phyloP scores from a whole-genome alignment of 2,329 filamentous ascomycete species.

The Cadophora malorum region DNA sequence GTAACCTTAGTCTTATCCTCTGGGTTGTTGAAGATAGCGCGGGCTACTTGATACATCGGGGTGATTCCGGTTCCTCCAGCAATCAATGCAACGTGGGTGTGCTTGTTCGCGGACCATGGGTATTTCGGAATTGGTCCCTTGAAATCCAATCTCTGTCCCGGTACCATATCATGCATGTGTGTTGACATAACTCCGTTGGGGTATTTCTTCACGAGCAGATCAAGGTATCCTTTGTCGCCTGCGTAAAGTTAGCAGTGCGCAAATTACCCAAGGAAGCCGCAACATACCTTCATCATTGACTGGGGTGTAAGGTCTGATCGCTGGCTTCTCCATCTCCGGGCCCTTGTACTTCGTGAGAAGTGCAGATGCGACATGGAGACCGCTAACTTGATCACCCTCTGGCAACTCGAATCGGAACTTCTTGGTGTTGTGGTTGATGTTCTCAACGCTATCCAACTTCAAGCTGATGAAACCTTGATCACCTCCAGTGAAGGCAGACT shows the following conservation, averaged over 20 bases:
- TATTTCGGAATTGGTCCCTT: constrained; percentile 98
- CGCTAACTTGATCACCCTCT: constrained; percentile 83
- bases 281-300: constrained; percentile 77
- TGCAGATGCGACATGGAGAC: constrained; percentile 82
- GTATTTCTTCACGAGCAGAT: constrained; percentile 93
- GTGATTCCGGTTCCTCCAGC: constrained; percentile 98
- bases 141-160: constrained; percentile 84
- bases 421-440: constrained; percentile 95
- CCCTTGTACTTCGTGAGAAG: constrained; percentile 92
- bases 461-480: constrained; percentile 89
- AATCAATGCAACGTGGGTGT: constrained; percentile 84
- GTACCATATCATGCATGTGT: constrained; percentile 82
- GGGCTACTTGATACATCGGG: constrained; percentile 94
- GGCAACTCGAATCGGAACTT: constrained; percentile 86
- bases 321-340: constrained; percentile 81
- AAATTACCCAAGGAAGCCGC: background rate
- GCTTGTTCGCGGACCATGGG: constrained; percentile 88
- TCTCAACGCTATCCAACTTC: constrained; percentile 78
- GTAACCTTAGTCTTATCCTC: constrained; percentile 98
- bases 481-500: constrained; percentile 73
- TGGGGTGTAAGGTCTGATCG: constrained; percentile 92
- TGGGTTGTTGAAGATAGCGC: constrained; percentile 94
- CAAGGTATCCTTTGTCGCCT: constrained; percentile 81
- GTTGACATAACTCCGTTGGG: constrained; percentile 89
- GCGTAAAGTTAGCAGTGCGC: constrained; percentile 30